Base-by-base conservation (phyloP, 257 asterid species). In the Haberlea rhodopensis region DNA sequence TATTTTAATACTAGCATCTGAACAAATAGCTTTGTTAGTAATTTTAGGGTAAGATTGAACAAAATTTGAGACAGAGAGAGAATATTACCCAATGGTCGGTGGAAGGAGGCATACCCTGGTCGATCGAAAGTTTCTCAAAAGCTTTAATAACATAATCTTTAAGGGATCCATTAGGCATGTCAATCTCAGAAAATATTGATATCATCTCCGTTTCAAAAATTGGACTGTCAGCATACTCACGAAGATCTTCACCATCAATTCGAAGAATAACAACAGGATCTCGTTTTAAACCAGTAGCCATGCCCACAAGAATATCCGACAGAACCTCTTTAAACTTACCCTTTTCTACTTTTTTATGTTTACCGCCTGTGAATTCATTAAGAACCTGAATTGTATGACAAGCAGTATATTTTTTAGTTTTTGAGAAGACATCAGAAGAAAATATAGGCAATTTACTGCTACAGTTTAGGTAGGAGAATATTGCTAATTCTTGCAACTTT, bases 211-310 rank as follows among this genome's bases (percentile, higher is more conserved):
- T 80, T 68, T 91, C 92, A n/a, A 79, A 83, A 27, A 65, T 56
- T 25, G 92, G 78, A 73, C 84, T 56, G 19, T 59, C 61, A 37
- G 87, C 68, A 67, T 80, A 88, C 78, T 89, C 98, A 40, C 74
- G 73, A 40, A 91, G 96, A 59, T 91, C 98, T 54, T 82, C 88
- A 0, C 95, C 99, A 57, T 89, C 99, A 10, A 92, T 87, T 46
- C 97, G 96, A 58, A 92, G 96, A 71, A 92, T 90, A 54, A 92
- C 88, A 26, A 92, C 85, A 8, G 99, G 95, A 45, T 89, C 96
- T 55, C 97, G 85, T 80, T 94, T 84, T 73, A 94, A 69, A 45
- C 97, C 99, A 24, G 96, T 85, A 65, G 99, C 99, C 97, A 94
- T 87, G 77, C 97, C 96, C 57, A 84, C 52, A 52, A 94, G 84